Evolutionary conservation across 805 yeast genomes (phyloP), one percentile per base, ranked within the genome.

Genomic region (Jamesozyma lodderae): DNA sequence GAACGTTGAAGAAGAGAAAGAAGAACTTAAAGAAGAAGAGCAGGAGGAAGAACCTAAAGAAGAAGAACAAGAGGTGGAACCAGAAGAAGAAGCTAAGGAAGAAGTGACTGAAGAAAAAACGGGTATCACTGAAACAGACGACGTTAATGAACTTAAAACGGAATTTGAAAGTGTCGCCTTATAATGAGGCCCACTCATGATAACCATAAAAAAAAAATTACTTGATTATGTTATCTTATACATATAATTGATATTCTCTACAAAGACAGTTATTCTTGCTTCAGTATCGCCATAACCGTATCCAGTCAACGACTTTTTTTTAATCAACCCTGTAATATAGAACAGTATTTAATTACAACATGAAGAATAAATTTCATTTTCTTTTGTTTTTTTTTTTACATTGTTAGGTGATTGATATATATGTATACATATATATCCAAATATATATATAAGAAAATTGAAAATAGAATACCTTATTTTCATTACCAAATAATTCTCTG

Each of bases 401-500:
- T n/a, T n/a, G n/a, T n/a, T n/a, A n/a, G n/a, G n/a, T 28, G 10
- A 17, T 29, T 17, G 10, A 29, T 17, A 21, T 31, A 31, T 20
- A 21, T 31, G 10, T 19, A 31, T 29, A 17, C 8, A 28, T 6
- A 28, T 4, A 22, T 22, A 7, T 7, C 10, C 9, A 6, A 22
- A 7, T 22, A 22, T 7, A 22, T 22, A n/a, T n/a, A n/a, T n/a
- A n/a, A n/a, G n/a, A n/a, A n/a, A n/a, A n/a, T n/a, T n/a, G n/a
- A n/a, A n/a, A n/a, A n/a, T n/a, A n/a, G n/a, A n/a, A n/a, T n/a
- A n/a, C n/a, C n/a, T n/a, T n/a, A n/a, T 22, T 6, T 15, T 22
- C 11, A 16, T 41, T 45, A 92, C 98, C 97, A 92, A 49, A 90
- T 87, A 42, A 92, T 84, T 50, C 96, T 72, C 59, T 87, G 95